Evolutionary conservation across 768 basidiomycete species (phyloP), one percentile per base, ranked within the genome.

Genomic region (Lentinula sp.): DNA sequence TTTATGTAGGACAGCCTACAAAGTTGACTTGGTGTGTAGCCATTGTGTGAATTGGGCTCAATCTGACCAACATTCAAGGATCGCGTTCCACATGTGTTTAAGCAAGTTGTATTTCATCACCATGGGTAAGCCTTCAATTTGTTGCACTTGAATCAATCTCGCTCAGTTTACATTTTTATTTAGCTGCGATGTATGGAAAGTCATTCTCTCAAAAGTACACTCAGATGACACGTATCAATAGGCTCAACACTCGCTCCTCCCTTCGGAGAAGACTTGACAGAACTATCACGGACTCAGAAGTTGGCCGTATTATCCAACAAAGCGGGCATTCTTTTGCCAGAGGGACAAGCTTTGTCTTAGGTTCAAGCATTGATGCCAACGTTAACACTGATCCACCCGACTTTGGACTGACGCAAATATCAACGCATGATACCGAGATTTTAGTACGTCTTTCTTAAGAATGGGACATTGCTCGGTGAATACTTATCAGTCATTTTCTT

Each of bases 31-130:
- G 58, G 58, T 57, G 21, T 15, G 56, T 43, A 43, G 6, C 37
- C 37, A 5, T 46, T n/a, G 56, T 15, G 23, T n/a, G 10, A 15
- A n/a, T 31, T 31, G 11, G 13, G 11, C 39, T 32, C 13, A 7
- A 28, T 45, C 21, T 46, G 13, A 31, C 13, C 15, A 11, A 6
- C 15, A 15, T 5, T 32, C 5, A 21, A 57, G 56, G 56, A 23
- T 59, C 9, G 46, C 45, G 7, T 59, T 59, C n/a, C 58, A 59
- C 34, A 37, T 59, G 58, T 49, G 35, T 37, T 31, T 45, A 32
- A 59, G 58, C 58, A 59, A 59, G 45, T 21, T 59, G 5, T 59
- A 59, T 50, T 43, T 50, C 4, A 59, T 59, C 4, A 59, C 58
- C 23, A 59, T 59, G 58, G 15, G 58, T 59, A 15, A 50, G 58